Evolutionary conservation across 768 basidiomycete genomes (phyloP).

Genomic region (Mycena vulgaris): DNA sequence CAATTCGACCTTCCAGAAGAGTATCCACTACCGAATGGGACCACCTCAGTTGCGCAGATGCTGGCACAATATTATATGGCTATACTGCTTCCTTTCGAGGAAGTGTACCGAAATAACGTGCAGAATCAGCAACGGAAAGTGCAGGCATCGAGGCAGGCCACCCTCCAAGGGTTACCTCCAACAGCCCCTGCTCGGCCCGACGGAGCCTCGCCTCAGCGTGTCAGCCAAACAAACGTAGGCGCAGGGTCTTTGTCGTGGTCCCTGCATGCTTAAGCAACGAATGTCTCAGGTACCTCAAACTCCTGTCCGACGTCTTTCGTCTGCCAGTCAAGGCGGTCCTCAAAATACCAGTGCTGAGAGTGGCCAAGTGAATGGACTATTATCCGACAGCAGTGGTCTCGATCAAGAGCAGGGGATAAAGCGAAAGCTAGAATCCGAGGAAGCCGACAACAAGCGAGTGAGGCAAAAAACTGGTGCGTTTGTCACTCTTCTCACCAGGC

Average conservation of each 20-base stretch:
- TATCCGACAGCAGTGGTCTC: conserved; percentile 56
- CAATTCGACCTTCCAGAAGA: conserved; percentile 77
- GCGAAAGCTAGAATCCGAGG: conserved; percentile 79
- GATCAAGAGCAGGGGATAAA: conserved; percentile 81
- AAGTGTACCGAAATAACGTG: conserved; percentile 73
- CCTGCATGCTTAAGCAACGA: not conserved
- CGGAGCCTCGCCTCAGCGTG: conserved; percentile 26
- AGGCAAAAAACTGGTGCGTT: conserved; percentile 80
- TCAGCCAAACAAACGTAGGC: conserved; percentile 31
- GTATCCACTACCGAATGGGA: conserved; percentile 62
- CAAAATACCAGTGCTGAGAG: conserved; percentile 33
- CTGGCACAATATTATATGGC: conserved; percentile 73
- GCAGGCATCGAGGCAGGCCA: conserved; percentile 46
- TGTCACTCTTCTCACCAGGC: conserved; percentile 32
- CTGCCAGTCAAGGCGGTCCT: conserved; percentile 40
- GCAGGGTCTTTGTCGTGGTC: not conserved
- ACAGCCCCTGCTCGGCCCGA: conserved; percentile 30
- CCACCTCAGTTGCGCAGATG: conserved; percentile 63
- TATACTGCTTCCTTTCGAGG: conserved; percentile 82
- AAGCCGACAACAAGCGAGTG: conserved; percentile 77
- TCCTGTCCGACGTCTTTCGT: conserved; percentile 45
- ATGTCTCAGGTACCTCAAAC: conserved; percentile 46
- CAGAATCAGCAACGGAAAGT: conserved; percentile 73
- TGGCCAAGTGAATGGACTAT: conserved; percentile 39
- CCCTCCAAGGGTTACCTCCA: conserved; percentile 44